These are phyloP conservation scores for Yamadazyma conglobata DNA, from an alignment of 1,139 yeast genomes.

Conservation along the genomic window DNA sequence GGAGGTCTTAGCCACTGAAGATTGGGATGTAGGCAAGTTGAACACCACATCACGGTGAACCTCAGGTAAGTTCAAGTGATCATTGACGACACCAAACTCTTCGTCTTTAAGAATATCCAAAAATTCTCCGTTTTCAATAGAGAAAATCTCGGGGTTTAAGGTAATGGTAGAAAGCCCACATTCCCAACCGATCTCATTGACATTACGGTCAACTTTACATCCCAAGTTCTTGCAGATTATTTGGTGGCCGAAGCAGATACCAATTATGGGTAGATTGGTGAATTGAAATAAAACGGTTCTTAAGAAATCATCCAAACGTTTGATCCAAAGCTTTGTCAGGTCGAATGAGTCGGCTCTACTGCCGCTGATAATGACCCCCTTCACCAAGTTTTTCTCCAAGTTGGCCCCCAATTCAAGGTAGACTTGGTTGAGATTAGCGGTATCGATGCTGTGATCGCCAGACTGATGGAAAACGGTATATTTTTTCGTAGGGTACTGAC, in stretches of 20 bases:
- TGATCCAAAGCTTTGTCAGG: constrained; percentile 48
- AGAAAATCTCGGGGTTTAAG: constrained; percentile 39
- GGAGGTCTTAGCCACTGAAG: constrained; percentile 12
- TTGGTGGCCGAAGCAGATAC: constrained; percentile 89
- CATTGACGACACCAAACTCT: constrained; percentile 15
- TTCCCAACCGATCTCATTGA: constrained; percentile 63
- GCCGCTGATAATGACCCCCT: constrained; percentile 60
- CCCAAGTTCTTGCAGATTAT: constrained; percentile 66
- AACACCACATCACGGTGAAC: constrained; percentile 70
- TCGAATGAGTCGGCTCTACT: constrained; percentile 59
- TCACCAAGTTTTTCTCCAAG: constrained; percentile 32
- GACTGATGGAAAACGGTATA: constrained; percentile 43
- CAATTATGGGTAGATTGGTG: constrained; percentile 45
- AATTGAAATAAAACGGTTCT: constrained; percentile 22
- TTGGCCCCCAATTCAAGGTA: constrained; percentile 19
- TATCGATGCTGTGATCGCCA: constrained; percentile 28
- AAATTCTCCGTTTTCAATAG: constrained; percentile 23
- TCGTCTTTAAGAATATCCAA: constrained; percentile 19
- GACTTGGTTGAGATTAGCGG: constrained; percentile 11
- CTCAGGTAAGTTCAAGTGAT: constrained; percentile 48
- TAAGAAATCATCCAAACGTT: constrained; percentile 42
- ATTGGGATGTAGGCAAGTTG: constrained; percentile 20
- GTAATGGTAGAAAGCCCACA: constrained; percentile 55
- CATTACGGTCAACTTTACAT: constrained; percentile 53
- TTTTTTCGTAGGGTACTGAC: constrained; percentile 21